Evolutionary conservation across 805 yeast genomes (phyloP), one percentile per base, ranked within the genome.

Genomic region (Hanseniaspora mollemarum): DNA sequence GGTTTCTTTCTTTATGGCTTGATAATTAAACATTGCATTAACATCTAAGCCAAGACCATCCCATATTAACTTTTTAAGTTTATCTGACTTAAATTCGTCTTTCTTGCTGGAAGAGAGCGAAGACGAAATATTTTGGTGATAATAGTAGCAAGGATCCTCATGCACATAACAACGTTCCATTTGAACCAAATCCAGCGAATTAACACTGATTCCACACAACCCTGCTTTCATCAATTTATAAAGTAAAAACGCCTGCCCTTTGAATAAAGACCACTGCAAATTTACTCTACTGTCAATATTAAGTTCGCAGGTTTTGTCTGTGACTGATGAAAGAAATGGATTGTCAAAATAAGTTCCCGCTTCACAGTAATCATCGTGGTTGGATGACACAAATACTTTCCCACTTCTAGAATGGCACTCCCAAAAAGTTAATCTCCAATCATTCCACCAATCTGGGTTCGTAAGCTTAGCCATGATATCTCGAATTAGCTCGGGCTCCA

Each of bases 391-490:
- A 40, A 22, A 48, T 3, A 48, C 45, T 33, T 48, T 48, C 4
- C 46, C 51, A 40, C 51, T 40, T 36, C 51, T 36, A 21, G 51
- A 32, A 16, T 48, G 51, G 16, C 22, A 18, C 19, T 48, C 51
- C 51, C 51, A 48, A 40, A 40, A 48, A 3, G 33, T 13, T 15
- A 40, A 4, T 33, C 51, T 32, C 24, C 80, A 70, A 38, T 75
- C 75, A 55, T 79, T 81, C 90, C 90, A 82, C 88, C 90, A 82
- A 41, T 61, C 62, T 10, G 70, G 68, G 3, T 83, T 77, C 0
- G 85, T 78, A 32, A 82, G 59, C 6, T 80, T 56, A 1, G 80
- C 76, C 43, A 82, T 59, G 56, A 74, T 78, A 57, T 79, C 83
- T 3, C 65, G 61, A 51, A 83, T 64, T 1, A 86, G 76, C 29